These are phyloP conservation scores for Acidomyces sp. DNA, from an alignment of 495 filamentous ascomycete genomes.

Conservation along the genomic window DNA sequence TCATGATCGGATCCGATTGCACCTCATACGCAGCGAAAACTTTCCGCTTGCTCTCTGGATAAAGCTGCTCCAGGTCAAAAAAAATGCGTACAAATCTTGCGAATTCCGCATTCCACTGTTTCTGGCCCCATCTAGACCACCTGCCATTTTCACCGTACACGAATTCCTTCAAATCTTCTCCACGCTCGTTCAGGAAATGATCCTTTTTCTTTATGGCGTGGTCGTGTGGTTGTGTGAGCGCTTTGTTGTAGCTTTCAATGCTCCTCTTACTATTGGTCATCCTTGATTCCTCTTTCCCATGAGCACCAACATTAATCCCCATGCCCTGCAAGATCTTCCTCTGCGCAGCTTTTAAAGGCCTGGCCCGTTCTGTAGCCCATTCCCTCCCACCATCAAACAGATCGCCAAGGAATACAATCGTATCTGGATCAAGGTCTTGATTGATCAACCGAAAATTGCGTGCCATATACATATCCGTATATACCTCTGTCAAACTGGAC, in stretches of 20 bases:
- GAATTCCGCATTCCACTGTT: conserved; percentile 20
- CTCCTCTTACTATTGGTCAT: conserved; percentile 26
- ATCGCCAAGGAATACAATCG: conserved; percentile 81
- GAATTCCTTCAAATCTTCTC: conserved; percentile 9
- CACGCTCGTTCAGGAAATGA: neutral
- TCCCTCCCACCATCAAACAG: conserved; percentile 94
- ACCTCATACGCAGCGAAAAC: conserved; percentile 14
- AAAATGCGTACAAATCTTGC: conserved; percentile 19
- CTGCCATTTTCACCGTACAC: conserved; percentile 14
- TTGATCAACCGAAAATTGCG: conserved; percentile 66
- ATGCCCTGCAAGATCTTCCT: conserved; percentile 46
- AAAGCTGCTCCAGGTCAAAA: conserved; percentile 15
- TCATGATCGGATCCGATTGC: conserved; percentile 2
- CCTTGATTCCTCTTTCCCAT: conserved; percentile 16
- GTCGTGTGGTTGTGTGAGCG: conserved; percentile 6
- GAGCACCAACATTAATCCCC: conserved; percentile 22
- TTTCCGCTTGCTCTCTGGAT: conserved; percentile 3
- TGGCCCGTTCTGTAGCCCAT: conserved; percentile 52
- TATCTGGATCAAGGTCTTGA: conserved; percentile 57
- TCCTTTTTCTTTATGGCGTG: conserved; percentile 1
- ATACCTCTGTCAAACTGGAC: conserved; percentile 58
- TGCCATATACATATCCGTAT: conserved; percentile 81
- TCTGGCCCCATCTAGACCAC: conserved; percentile 12
- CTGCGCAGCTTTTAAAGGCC: conserved; percentile 50
- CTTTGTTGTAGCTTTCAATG: conserved; percentile 7